phyloP scores from a whole-genome alignment of 2,329 filamentous ascomycete species.

The Cercospora sp. region DNA sequence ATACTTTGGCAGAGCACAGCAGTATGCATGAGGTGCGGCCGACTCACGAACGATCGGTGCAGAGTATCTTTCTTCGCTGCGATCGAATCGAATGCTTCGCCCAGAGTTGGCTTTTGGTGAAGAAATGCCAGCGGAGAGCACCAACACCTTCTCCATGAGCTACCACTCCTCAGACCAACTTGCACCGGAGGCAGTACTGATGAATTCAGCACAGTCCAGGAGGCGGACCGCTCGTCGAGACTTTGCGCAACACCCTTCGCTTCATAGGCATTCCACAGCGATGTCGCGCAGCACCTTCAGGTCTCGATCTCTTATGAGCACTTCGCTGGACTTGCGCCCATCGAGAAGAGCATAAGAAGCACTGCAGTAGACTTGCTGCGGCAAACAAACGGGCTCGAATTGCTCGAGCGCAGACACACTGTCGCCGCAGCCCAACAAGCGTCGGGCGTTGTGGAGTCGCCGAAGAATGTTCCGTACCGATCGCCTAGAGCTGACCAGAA shows the following conservation, averaged over 20 bases:
- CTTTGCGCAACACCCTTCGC: background rate
- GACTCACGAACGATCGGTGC: background rate
- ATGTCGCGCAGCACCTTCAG: background rate
- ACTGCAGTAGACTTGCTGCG: background rate
- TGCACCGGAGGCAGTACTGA: background rate
- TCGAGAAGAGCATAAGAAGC: background rate
- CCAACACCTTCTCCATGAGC: background rate
- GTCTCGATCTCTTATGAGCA: background rate
- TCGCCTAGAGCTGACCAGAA: background rate
- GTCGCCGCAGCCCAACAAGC: background rate
- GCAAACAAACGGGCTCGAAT: background rate
- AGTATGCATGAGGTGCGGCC: background rate
- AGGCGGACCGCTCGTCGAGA: background rate
- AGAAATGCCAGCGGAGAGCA: background rate
- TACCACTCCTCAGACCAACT: background rate
- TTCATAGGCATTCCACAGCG: background rate
- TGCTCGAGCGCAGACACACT: background rate
- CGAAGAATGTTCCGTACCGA: background rate
- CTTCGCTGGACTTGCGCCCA: background rate
- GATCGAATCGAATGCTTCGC: background rate
- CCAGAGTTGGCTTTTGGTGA: background rate
- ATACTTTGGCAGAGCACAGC: background rate
- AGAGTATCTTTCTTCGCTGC: background rate
- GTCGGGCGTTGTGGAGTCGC: background rate
- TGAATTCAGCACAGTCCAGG: background rate